Conservation (phyloP, 139 green algal species). For the Yamagishiella unicocca region DNA sequence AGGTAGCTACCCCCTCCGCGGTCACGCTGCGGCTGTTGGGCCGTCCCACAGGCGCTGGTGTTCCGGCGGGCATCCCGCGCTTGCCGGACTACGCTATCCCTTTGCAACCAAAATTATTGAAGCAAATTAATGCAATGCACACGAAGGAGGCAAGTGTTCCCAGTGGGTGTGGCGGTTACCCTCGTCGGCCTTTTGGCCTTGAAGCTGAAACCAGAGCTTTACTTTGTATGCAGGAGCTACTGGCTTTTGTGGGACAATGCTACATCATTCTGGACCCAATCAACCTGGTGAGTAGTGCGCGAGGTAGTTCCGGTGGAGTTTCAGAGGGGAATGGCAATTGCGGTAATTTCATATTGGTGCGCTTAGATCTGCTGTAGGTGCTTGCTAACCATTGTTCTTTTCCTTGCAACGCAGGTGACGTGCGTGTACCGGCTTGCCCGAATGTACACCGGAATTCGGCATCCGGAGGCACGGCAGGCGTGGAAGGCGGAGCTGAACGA, state of each 20-base stretch:
- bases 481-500: conserved; percentile 58
- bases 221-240: conserved; percentile 56
- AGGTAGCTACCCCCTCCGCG: conserved; percentile 6
- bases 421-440: conserved; percentile 69
- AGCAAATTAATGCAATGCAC: conserved; percentile 60
- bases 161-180: conserved; percentile 10
- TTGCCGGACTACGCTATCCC: conserved; percentile 52
- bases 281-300: conserved; percentile 54
- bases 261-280: conserved; percentile 63
- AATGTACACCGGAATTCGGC: conserved; percentile 58
- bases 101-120: conserved; percentile 63
- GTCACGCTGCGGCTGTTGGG: not conserved
- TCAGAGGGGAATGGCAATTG: too few relatives aligned
- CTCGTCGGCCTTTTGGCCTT: not conserved
- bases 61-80: not conserved
- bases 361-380: too few relatives aligned
- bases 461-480: conserved; percentile 26
- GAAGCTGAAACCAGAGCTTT: not conserved
- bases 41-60: not conserved
- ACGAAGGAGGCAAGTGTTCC: conserved; percentile 60
- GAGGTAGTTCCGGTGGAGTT: not conserved
- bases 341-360: too few relatives aligned
- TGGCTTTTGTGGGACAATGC: conserved; percentile 55
- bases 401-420: conserved; percentile 47
- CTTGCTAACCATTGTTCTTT: too few relatives aligned